Evolutionary conservation across 2,329 filamentous ascomycete genomes (phyloP), one percentile per base, ranked within the genome.

Genomic region (Fusarium domesticum): DNA sequence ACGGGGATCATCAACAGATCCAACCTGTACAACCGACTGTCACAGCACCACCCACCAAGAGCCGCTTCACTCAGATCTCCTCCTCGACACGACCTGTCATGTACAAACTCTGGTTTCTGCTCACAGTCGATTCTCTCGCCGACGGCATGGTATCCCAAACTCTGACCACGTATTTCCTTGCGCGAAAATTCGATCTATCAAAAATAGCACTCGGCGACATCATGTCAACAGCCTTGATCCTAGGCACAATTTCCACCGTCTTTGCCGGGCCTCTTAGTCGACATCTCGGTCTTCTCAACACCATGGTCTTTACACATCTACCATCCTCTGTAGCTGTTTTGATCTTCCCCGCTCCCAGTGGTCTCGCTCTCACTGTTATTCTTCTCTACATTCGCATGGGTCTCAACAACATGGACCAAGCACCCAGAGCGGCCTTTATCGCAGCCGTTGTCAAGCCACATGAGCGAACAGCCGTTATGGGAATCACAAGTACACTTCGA

Each of bases 401-500:
- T 0, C 67, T 86, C 35, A 85, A 85, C 56, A 81, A 77, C 50
- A 85, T 87, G 80, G 83, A 86, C 50, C 83, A 86, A 66, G 82
- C 80, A 0, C 83, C 83, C 0, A 72, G 83, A 2, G 70, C 81
- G 1, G 82, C 83, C 0, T 80, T 87, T 45, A 84, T 87, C 38
- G 81, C 83, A 1, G 81, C 81, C 0, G 80, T 84, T 0, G 82
- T 86, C 3, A 76, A 73, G 49, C 77, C 81, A 0, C 75, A 80
- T 42, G 83, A 87, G 63, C 70, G 83, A 2, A 87, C 83, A 1
- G 83, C 81, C 1, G 81, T 83, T n/a, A 83, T 86, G 80, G 83
- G 83, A 11, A 82, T 87, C 53, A 85, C 81, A 0, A 72, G 69
- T 36, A 80, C 80, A 58, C 47, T 85, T 19, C 70, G 81, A 6